Evolutionary conservation across 768 basidiomycete genomes (phyloP).

Genomic region (Epithele typhae): DNA sequence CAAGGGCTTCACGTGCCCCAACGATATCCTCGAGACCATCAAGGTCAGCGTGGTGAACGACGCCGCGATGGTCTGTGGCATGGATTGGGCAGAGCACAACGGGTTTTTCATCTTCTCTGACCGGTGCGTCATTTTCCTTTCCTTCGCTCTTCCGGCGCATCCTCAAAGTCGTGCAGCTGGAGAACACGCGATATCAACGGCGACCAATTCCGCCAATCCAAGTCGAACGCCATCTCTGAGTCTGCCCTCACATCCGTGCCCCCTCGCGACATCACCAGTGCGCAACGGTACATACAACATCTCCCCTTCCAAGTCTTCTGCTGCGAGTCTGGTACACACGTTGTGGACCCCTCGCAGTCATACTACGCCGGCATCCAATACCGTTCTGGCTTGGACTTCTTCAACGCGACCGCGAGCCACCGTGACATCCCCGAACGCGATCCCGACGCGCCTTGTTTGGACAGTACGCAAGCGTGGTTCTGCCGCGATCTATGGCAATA

Average conservation of each 20-base stretch:
- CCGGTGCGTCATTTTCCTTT: slow-evolving; percentile 49
- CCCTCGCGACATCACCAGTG: slow-evolving; percentile 80
- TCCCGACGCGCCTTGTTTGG: slow-evolving; percentile 85
- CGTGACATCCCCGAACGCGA: slow-evolving; percentile 50
- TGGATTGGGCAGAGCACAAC: slow-evolving; percentile 99
- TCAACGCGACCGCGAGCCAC: slow-evolving; percentile 64
- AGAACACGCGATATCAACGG: slow-evolving; percentile 96
- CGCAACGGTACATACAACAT: slow-evolving; percentile 82
- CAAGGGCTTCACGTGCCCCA: slow-evolving; percentile 98
- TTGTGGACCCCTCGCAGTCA: slow-evolving; percentile 92
- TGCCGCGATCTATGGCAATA: slow-evolving; percentile 96
- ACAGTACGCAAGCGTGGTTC: slow-evolving; percentile 97
- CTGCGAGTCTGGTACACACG: slow-evolving; percentile 96
- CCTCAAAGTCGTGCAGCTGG: slow-evolving; percentile 54
- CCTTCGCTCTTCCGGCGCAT: neutral
- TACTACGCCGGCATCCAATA: slow-evolving; percentile 91
- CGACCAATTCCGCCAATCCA: slow-evolving; percentile 96
- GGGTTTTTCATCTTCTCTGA: slow-evolving; percentile 98
- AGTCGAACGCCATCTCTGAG: slow-evolving; percentile 89
- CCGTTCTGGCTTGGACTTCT: slow-evolving; percentile 75
- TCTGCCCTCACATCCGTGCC: slow-evolving; percentile 89
- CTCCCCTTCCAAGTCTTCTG: slow-evolving; percentile 99
- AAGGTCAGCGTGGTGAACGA: slow-evolving; percentile 87
- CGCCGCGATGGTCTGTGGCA: slow-evolving; percentile 99
- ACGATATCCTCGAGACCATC: slow-evolving; percentile 94